Evolutionary conservation across 257 asterid species (phyloP).

Genomic region (Voacanga thouarsii): DNA sequence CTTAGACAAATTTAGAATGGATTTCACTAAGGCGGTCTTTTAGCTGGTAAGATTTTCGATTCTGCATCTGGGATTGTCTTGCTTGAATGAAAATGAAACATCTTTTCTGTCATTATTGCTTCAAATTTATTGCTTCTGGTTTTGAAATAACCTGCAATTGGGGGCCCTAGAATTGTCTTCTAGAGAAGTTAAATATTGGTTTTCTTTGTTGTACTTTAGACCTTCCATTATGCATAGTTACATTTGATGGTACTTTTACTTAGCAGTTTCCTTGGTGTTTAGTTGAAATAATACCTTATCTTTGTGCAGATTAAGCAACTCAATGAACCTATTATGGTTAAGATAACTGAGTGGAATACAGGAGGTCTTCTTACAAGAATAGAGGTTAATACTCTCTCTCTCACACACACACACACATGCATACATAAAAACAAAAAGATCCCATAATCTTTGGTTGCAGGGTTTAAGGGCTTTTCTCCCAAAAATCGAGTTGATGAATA

Average conservation of each 20-base stretch:
- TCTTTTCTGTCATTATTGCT: background rate
- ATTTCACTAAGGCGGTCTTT: background rate
- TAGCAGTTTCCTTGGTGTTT: background rate
- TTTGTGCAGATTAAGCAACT: constrained; percentile 73
- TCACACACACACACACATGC: constrained; percentile 15
- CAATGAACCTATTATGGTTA: constrained; percentile 74
- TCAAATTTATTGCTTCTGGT: background rate
- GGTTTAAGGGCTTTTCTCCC: constrained; percentile 96
- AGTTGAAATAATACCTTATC: constrained; percentile 4
- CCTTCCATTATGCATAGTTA: background rate
- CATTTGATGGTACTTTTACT: background rate
- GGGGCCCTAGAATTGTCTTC: constrained; percentile 4
- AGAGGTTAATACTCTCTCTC: constrained; percentile 51
- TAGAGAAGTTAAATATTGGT: background rate
- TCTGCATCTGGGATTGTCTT: background rate
- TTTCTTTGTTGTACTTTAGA: background rate
- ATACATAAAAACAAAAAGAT: background rate
- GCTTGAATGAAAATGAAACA: background rate
- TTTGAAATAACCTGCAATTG: background rate
- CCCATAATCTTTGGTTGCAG: constrained; percentile 38
- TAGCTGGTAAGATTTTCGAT: background rate
- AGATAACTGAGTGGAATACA: constrained; percentile 90
- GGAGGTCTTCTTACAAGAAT: constrained; percentile 94
- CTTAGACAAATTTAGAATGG: background rate
- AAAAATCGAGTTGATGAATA: constrained; percentile 79